A percentile compares a stretch with the other conserved stretches of the same genome.
Evolutionary conservation across 1,284 basidiomycete species (phyloP).

Genomic region (Abortiporus biennis): DNA sequence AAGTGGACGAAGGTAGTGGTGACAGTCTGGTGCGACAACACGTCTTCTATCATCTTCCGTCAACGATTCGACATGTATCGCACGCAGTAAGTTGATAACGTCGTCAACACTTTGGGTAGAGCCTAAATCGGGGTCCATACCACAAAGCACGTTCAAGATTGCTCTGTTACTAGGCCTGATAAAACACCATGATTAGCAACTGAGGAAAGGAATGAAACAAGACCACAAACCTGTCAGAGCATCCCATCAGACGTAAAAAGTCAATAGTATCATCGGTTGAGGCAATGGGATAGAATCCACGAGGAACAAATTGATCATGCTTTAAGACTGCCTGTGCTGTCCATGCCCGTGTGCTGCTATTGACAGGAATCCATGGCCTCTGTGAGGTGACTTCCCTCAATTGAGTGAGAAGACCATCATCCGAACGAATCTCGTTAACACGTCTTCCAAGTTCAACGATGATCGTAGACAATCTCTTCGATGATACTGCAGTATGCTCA

Average conservation of each 20-base stretch:
- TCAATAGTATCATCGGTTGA: neutral
- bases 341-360: neutral
- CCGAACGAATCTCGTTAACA: neutral
- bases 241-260: conserved; percentile 5
- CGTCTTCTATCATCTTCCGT: conserved; percentile 1
- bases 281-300: conserved; percentile 6
- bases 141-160: conserved; percentile 3
- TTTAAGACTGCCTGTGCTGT: neutral
- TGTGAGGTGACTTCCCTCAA: neutral
- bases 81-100: conserved; percentile 7
- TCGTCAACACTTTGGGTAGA: neutral
- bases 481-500: neutral
- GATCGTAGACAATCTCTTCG: conserved; percentile 6
- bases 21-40: conserved; percentile 10
- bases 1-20: conserved; percentile 4
- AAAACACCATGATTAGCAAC: neutral
- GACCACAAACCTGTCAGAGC: conserved; percentile 1
- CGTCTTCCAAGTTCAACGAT: conserved; percentile 12
- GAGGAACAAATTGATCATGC: neutral
- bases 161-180: conserved; percentile 6
- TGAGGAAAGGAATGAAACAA: neutral
- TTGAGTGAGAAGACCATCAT: neutral
- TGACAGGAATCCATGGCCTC: conserved; percentile 9
- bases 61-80: conserved; percentile 7
- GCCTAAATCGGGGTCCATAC: neutral